phyloP scores from a whole-genome alignment of 2,329 filamentous ascomycete species.

The Chaetomium globosum region DNA sequence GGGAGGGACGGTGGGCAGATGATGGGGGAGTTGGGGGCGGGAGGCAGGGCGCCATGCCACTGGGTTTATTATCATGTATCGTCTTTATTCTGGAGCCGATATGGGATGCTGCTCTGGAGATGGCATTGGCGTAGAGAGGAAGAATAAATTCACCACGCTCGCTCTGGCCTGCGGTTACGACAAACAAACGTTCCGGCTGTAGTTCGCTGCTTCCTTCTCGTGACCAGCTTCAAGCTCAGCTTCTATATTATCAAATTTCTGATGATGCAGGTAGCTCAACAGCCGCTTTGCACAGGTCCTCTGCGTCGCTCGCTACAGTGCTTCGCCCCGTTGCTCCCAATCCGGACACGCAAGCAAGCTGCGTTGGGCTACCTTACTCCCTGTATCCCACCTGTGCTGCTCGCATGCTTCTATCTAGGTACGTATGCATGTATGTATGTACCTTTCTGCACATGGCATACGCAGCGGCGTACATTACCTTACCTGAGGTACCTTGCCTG shows the following conservation, averaged over 20 bases:
- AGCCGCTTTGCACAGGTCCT: background rate
- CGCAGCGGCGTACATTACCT: background rate
- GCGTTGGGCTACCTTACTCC: too few relatives aligned
- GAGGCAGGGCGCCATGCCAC: conserved; percentile 8
- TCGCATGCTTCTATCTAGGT: background rate
- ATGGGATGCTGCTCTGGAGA: conserved; percentile 8
- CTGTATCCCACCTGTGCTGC: too few relatives aligned
- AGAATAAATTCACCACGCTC: conserved; percentile 26
- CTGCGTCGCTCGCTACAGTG: background rate
- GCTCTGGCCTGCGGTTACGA: conserved; percentile 24
- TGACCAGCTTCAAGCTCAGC: background rate
- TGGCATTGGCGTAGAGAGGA: conserved; percentile 18
- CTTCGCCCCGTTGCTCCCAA: background rate
- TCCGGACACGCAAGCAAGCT: background rate
- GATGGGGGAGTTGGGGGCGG: background rate
- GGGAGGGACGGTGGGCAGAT: background rate
- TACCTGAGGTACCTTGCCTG: too few relatives aligned
- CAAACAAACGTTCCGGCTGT: background rate
- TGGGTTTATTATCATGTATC: conserved; percentile 17
- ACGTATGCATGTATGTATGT: background rate
- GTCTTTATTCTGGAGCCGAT: conserved; percentile 13
- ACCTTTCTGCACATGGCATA: background rate
- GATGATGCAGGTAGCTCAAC: background rate
- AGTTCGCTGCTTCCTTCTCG: background rate
- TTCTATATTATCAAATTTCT: too few relatives aligned